Evolutionary conservation across 768 basidiomycete genomes (phyloP).

Genomic region (Gautieria morchelliformis): DNA sequence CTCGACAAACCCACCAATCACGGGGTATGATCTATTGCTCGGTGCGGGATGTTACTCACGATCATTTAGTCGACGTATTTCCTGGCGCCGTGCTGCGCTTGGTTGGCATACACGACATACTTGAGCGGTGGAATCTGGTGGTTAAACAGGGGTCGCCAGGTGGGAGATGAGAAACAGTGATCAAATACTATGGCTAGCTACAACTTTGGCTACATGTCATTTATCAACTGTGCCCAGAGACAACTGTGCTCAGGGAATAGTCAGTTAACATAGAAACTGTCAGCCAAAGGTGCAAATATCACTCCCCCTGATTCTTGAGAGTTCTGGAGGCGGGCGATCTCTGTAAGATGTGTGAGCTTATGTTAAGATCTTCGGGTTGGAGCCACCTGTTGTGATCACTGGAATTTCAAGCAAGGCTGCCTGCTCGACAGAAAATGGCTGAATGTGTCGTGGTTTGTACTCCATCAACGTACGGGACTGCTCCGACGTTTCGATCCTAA

Average conservation of each 20-base stretch:
- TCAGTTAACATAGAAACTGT: not conserved
- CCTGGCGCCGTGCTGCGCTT: slow-evolving; percentile 56
- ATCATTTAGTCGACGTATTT: slow-evolving; percentile 37
- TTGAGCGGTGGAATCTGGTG: slow-evolving; percentile 59
- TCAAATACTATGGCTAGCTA: no score
- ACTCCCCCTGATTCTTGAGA: slow-evolving; percentile 40
- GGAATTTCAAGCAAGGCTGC: slow-evolving; percentile 55
- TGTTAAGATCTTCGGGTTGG: not conserved
- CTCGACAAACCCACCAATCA: slow-evolving; percentile 1
- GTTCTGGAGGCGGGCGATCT: slow-evolving; percentile 66
- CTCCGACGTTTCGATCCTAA: no score
- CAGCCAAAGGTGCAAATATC: slow-evolving; percentile 38
- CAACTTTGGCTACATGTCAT: no score
- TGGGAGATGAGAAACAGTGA: no score
- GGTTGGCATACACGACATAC: slow-evolving; percentile 59
- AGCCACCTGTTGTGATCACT: slow-evolving; percentile 60
- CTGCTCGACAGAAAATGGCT: slow-evolving; percentile 66
- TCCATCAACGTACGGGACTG: no score
- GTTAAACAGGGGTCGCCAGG: slow-evolving; percentile 29
- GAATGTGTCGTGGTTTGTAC: slow-evolving; percentile 45
- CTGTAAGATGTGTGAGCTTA: slow-evolving; percentile 26
- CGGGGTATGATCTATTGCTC: not conserved
- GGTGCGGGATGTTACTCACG: not conserved
- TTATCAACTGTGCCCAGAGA: no score
- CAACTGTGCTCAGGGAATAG: no score